phyloP scores from a whole-genome alignment of 2,329 filamentous ascomycete genomes.

The Sporothrix phasma region DNA sequence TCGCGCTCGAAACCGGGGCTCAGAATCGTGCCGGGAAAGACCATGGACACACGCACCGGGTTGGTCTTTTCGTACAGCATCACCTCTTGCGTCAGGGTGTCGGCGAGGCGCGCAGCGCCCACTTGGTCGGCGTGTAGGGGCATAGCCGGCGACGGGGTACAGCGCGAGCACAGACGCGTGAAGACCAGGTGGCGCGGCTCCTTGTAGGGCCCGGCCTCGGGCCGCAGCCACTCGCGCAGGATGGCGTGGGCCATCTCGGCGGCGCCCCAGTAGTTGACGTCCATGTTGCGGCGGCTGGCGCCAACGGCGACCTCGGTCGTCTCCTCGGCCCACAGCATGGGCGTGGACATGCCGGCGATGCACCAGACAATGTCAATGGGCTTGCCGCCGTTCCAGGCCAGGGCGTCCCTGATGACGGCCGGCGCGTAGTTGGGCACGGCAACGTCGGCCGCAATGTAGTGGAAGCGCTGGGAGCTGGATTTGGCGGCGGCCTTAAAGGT shows the following conservation, averaged over 20 bases:
- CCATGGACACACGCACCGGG: slow-evolving; percentile 64
- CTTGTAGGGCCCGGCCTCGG: slow-evolving; percentile 34
- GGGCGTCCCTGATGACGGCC: slow-evolving; percentile 60
- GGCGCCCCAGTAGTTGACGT: slow-evolving; percentile 81
- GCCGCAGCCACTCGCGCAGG: slow-evolving; percentile 61
- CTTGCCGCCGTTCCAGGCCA: slow-evolving; percentile 63
- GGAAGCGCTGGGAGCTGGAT: slow-evolving; percentile 65
- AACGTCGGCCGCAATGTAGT: slow-evolving; percentile 75
- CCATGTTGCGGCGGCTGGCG: slow-evolving; percentile 68
- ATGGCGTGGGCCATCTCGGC: slow-evolving; percentile 78
- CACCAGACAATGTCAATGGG: slow-evolving; percentile 86
- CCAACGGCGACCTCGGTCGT: slow-evolving; percentile 43
- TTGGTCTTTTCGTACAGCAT: slow-evolving; percentile 64
- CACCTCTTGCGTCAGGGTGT: slow-evolving; percentile 74
- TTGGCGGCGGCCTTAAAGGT: slow-evolving; percentile 50
- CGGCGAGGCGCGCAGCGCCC: slow-evolving; percentile 72
- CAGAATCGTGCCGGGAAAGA: slow-evolving; percentile 76
- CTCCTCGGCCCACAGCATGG: slow-evolving; percentile 72
- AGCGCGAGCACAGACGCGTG: slow-evolving; percentile 72
- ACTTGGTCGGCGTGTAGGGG: slow-evolving; percentile 75
- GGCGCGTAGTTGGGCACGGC: slow-evolving; percentile 58
- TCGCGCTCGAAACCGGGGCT: slow-evolving; percentile 67
- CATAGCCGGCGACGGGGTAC: slow-evolving; percentile 71
- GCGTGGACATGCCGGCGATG: slow-evolving; percentile 64
- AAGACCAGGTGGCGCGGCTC: slow-evolving; percentile 73